phyloP scores from a whole-genome alignment of 2,329 filamentous ascomycete genomes.

The Talaromyces sp. region DNA sequence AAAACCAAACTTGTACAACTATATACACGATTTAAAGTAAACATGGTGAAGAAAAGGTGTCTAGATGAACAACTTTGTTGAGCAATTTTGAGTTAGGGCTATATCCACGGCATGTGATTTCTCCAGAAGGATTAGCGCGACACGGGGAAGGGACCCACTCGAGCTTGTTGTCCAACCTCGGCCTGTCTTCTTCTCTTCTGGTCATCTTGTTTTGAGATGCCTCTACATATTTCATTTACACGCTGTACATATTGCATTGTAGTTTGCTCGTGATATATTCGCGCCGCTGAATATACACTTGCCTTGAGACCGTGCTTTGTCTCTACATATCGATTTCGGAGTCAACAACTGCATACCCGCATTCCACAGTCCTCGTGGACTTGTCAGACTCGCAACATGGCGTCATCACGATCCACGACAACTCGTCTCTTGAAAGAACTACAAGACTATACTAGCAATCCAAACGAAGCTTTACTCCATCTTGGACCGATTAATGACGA shows the following conservation, averaged over 20 bases:
- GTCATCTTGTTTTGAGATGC: background rate
- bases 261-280: background rate
- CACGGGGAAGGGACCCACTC: constrained; percentile 13
- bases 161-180: constrained; percentile 14
- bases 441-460: constrained; percentile 55
- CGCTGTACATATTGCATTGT: background rate
- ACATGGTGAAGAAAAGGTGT: too few species aligned
- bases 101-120: background rate
- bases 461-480: constrained; percentile 55
- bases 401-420: constrained; percentile 38
- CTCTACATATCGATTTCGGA: background rate
- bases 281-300: background rate
- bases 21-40: too few species aligned
- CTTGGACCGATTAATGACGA: constrained; percentile 57
- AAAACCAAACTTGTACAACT: too few species aligned
- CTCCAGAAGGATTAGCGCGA: constrained; percentile 1
- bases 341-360: background rate
- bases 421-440: constrained; percentile 62
- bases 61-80: background rate
- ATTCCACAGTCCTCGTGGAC: constrained; percentile 6
- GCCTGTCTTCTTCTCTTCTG: background rate
- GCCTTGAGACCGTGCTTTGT: background rate
- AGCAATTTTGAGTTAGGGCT: background rate
- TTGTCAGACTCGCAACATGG: constrained; percentile 23
- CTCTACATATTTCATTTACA: background rate